Evolutionary conservation across 768 basidiomycete species (phyloP).

Genomic region (Cantharellus cinnabarinus): DNA sequence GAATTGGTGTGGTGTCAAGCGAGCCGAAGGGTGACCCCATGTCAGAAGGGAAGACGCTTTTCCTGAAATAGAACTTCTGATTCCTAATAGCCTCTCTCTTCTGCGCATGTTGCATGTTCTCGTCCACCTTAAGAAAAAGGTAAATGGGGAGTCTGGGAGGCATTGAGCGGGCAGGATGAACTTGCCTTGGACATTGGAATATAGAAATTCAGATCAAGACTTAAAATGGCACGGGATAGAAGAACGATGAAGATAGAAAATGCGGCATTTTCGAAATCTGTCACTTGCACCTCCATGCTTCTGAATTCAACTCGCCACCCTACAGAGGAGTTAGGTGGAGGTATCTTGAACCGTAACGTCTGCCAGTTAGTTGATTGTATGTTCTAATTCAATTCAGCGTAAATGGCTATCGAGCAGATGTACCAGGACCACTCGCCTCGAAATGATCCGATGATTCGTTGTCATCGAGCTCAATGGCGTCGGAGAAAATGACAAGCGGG

Average conservation of each 20-base stretch:
- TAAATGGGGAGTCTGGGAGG: conserved; percentile 2
- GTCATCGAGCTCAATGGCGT: conserved; percentile 87
- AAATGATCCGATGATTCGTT: conserved; percentile 78
- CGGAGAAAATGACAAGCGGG: conserved; percentile 85
- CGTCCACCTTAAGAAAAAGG: conserved; percentile 51
- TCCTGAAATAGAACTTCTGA: conserved; percentile 81
- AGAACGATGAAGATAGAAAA: conserved; percentile 90
- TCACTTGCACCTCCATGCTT: conserved; percentile 97
- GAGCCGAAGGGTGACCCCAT: neutral
- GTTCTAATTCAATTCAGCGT: conserved; percentile 31
- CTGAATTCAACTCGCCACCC: conserved; percentile 98
- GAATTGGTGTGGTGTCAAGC: conserved; percentile 1
- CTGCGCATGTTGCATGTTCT: conserved; percentile 89
- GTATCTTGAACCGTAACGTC: conserved; percentile 94
- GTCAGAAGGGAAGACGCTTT: conserved; percentile 50
- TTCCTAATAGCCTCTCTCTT: conserved; percentile 49
- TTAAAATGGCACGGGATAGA: conserved; percentile 80
- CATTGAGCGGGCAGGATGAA: neutral
- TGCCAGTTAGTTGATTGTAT: conserved; percentile 99
- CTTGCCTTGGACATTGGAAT: conserved; percentile 87
- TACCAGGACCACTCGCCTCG: conserved; percentile 32
- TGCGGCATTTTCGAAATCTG: conserved; percentile 97
- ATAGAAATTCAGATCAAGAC: conserved; percentile 84
- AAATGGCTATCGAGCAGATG: neutral
- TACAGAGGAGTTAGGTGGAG: conserved; percentile 76